phyloP scores from a whole-genome alignment of 1,284 basidiomycete genomes.

The Rhodotorula sp. region DNA sequence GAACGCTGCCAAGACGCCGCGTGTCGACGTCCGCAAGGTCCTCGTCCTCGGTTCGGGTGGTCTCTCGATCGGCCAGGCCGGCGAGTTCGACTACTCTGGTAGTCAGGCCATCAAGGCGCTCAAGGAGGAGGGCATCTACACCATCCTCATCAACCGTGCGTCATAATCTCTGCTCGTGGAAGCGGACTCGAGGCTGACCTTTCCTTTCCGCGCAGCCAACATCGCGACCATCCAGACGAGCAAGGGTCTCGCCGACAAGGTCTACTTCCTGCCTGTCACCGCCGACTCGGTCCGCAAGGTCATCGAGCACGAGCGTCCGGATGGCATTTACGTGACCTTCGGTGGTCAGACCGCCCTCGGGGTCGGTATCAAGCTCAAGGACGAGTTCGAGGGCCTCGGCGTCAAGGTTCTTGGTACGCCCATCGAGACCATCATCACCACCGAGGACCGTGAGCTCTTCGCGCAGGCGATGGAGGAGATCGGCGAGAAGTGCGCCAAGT shows the following conservation, averaged over 20 bases:
- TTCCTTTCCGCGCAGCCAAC: constrained; percentile 60
- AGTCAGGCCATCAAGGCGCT: constrained; percentile 99
- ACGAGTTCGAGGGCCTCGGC: constrained; percentile 84
- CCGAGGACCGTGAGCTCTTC: constrained; percentile 94
- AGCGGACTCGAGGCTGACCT: constrained; percentile 58
- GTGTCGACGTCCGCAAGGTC: constrained; percentile 82
- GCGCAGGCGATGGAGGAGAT: constrained; percentile 94
- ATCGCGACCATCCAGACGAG: constrained; percentile 99
- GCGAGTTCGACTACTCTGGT: constrained; percentile 99
- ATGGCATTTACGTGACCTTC: constrained; percentile 98
- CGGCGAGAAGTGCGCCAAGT: constrained; percentile 90
- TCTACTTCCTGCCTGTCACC: constrained; percentile 97
- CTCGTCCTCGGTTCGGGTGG: constrained; percentile 97
- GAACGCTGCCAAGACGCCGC: constrained; percentile 74
- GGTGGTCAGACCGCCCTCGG: constrained; percentile 97
- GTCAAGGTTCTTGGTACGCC: constrained; percentile 94
- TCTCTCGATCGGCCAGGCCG: constrained; percentile 95
- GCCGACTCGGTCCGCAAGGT: constrained; percentile 97
- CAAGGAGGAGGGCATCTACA: constrained; percentile 98
- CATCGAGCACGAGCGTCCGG: constrained; percentile 96
- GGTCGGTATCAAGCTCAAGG: constrained; percentile 96
- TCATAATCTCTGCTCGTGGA: neutral
- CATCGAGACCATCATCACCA: constrained; percentile 95
- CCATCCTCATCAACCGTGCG: constrained; percentile 84
- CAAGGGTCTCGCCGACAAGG: constrained; percentile 95